Evolutionary conservation across 2,329 filamentous ascomycete species (phyloP).

Genomic region (Xylariaceae sp.): DNA sequence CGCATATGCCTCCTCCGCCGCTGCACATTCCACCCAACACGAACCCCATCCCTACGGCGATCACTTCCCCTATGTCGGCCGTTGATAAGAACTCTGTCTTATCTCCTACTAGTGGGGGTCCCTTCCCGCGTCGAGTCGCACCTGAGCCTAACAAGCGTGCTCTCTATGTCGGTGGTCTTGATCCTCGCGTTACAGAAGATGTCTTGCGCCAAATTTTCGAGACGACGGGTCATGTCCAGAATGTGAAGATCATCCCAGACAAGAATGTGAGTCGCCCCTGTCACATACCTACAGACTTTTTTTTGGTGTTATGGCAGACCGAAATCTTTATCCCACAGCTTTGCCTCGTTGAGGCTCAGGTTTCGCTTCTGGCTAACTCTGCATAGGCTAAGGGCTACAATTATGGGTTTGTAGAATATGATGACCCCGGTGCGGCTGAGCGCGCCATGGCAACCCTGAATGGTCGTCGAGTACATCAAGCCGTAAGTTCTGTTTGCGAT

Average conservation of each 20-base stretch:
- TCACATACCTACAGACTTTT: background rate
- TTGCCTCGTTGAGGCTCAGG: background rate
- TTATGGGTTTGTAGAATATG: constrained; percentile 98
- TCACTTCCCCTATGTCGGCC: constrained; percentile 84
- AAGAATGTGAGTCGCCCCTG: constrained; percentile 82
- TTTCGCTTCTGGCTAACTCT: constrained; percentile 1
- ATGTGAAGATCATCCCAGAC: constrained; percentile 99
- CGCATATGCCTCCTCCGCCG: constrained; percentile 88
- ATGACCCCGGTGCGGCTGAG: constrained; percentile 95
- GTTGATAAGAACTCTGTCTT: constrained; percentile 68
- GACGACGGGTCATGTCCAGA: constrained; percentile 97
- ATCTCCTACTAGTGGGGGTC: constrained; percentile 83
- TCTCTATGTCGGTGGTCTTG: constrained; percentile 92
- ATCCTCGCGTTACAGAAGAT: constrained; percentile 94
- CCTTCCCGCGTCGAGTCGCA: constrained; percentile 85
- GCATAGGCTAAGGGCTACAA: constrained; percentile 91
- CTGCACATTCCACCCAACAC: constrained; percentile 96
- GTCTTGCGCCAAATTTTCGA: constrained; percentile 98
- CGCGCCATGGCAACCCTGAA: constrained; percentile 97
- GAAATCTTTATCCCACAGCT: background rate
- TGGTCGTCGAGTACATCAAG: constrained; percentile 92
- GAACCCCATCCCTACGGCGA: constrained; percentile 91
- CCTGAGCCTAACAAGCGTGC: constrained; percentile 99
- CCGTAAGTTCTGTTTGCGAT: constrained; percentile 63
- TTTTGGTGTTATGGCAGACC: background rate